Percentiles rank a stretch among this genome's conserved stretches.
phyloP scores from a whole-genome alignment of 2,329 filamentous ascomycete species.

The Botryotinia narcissicola region DNA sequence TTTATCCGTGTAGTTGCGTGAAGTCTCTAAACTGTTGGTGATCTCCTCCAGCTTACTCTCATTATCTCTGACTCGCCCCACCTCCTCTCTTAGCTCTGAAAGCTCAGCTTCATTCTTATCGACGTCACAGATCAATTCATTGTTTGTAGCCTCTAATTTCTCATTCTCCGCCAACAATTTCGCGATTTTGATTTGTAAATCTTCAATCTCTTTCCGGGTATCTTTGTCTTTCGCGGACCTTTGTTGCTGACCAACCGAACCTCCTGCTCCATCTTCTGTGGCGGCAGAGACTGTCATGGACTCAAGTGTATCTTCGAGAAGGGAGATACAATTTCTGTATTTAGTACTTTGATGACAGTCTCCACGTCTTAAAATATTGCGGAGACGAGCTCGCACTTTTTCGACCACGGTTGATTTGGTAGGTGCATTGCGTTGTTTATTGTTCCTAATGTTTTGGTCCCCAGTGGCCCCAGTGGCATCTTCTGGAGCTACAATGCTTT shows the following conservation, averaged over 20 bases:
- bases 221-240: accelerated
- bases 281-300: not conserved
- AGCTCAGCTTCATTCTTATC: not conserved
- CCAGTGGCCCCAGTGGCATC: too few relatives aligned
- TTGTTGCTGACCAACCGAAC: not conserved
- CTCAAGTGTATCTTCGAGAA: not conserved
- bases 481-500: not conserved
- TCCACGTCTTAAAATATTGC: accelerated
- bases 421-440: not conserved
- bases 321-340: not conserved
- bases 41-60: not conserved
- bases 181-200: not conserved
- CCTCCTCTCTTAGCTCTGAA: not conserved
- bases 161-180: not conserved
- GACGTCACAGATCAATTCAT: not conserved
- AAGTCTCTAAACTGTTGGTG: not conserved
- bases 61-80: not conserved
- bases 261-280: too few relatives aligned
- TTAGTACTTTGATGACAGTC: not conserved
- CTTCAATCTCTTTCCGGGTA: not conserved
- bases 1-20: not conserved
- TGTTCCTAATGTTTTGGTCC: accelerated
- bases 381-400: not conserved
- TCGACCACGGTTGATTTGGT: accelerated
- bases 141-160: not conserved